Evolutionary conservation across 306 rosid genomes (phyloP).

Genomic region (Begonia masoniana): DNA sequence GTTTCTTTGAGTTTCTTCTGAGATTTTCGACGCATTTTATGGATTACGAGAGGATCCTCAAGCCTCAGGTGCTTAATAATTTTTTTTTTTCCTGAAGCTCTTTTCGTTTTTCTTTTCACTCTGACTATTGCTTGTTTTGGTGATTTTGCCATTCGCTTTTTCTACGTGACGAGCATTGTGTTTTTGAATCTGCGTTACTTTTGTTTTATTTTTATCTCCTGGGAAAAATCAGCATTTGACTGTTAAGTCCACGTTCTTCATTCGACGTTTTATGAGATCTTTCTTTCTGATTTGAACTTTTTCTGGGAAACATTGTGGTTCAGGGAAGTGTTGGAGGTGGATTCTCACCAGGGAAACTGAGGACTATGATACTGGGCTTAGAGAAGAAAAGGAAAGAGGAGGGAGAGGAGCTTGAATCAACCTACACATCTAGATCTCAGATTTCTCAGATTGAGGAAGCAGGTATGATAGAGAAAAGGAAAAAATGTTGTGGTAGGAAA

Average conservation of each 20-base stretch:
- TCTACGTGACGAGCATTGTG: neutral
- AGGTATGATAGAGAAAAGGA: slow-evolving; percentile 26
- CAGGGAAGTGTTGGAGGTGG: slow-evolving; percentile 60
- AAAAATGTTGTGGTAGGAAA: neutral
- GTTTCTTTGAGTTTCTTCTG: neutral
- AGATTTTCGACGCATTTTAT: slow-evolving; percentile 12
- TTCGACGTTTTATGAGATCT: neutral
- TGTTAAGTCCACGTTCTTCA: slow-evolving; percentile 9
- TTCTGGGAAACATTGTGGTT: neutral
- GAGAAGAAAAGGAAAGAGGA: slow-evolving; percentile 76
- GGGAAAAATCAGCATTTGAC: slow-evolving; percentile 12
- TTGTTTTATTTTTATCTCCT: neutral
- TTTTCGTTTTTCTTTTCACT: neutral
- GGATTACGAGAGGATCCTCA: slow-evolving; percentile 95
- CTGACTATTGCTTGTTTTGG: neutral
- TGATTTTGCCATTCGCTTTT: slow-evolving; percentile 10
- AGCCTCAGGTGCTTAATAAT: slow-evolving; percentile 55
- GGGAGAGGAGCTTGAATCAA: slow-evolving; percentile 49
- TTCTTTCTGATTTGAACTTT: slow-evolving; percentile 1
- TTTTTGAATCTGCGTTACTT: neutral
- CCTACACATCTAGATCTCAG: slow-evolving; percentile 54
- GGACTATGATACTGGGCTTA: slow-evolving; percentile 71
- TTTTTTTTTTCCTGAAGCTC: slow-evolving; percentile 1
- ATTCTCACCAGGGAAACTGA: slow-evolving; percentile 81
- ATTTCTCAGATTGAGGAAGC: slow-evolving; percentile 48